These are phyloP conservation scores for Fusarium sororula DNA, from an alignment of 2,329 filamentous ascomycete species.

Conservation along the genomic window DNA sequence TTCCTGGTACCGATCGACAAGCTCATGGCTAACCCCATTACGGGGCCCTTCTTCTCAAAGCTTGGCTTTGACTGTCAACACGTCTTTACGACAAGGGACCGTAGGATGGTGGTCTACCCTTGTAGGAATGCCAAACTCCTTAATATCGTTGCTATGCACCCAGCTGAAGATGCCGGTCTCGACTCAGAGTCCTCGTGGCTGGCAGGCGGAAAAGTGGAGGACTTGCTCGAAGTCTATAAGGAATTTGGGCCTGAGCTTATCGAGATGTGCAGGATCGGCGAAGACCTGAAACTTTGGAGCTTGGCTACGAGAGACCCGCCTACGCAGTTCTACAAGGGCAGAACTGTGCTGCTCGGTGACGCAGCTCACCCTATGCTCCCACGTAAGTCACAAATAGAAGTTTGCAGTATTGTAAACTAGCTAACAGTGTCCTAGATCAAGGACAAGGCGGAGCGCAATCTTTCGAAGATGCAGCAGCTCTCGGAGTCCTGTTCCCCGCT, in stretches of 20 bases:
- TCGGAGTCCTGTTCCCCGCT: neutral
- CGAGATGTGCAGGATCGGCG: neutral
- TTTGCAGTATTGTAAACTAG: no score
- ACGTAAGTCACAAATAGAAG: neutral
- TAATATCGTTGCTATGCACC: neutral
- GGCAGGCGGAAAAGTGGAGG: neutral
- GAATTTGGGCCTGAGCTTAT: neutral
- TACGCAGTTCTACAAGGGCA: conserved; percentile 1
- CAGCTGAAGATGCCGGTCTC: neutral
- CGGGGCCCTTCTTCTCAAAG: neutral
- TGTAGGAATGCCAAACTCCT: neutral
- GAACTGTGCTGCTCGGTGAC: conserved; percentile 3
- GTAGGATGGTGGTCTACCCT: neutral
- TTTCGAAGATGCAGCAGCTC: conserved; percentile 13
- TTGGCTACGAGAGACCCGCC: conserved; percentile 1
- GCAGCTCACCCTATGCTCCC: conserved; percentile 26
- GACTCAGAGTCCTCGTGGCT: conserved; percentile 2
- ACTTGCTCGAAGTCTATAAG: neutral
- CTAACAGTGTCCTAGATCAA: neutral
- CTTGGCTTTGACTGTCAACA: conserved; percentile 5
- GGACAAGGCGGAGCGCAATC: conserved; percentile 20
- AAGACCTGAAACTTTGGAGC: conserved; percentile 11
- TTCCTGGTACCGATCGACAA: conserved; percentile 8
- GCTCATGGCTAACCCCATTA: neutral
- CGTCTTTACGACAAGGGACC: neutral